Evolutionary conservation across 371 early-diverging fungal species (phyloP).

Genomic region (Mucor lusitanicus): DNA sequence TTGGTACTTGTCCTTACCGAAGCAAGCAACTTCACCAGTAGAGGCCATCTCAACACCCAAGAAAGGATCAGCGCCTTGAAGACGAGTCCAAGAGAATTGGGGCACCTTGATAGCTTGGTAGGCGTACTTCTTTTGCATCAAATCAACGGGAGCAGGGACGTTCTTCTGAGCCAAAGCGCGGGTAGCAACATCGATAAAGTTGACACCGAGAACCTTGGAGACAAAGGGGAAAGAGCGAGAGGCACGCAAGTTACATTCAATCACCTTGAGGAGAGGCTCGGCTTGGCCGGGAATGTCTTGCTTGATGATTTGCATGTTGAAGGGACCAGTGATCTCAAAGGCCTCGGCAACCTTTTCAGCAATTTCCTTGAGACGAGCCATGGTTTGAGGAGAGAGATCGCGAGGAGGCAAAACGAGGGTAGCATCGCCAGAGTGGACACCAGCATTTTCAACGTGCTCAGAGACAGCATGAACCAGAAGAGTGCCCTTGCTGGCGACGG

Average conservation of each 20-base stretch:
- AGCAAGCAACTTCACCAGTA: conserved; percentile 97
- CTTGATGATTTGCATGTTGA: conserved; percentile 94
- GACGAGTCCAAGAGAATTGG: conserved; percentile 92
- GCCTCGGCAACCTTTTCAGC: conserved; percentile 86
- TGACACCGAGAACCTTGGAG: conserved; percentile 87
- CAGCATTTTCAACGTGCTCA: conserved; percentile 95
- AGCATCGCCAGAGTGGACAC: conserved; percentile 97
- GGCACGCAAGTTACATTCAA: conserved; percentile 96
- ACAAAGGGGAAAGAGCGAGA: conserved; percentile 96
- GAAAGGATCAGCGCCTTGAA: conserved; percentile 93
- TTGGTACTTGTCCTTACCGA: conserved; percentile 86
- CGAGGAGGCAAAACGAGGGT: conserved; percentile 88
- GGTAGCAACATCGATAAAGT: conserved; percentile 91
- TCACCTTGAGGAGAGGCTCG: conserved; percentile 75
- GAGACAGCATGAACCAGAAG: conserved; percentile 86
- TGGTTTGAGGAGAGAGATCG: conserved; percentile 65
- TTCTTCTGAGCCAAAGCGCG: conserved; percentile 70
- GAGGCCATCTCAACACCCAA: conserved; percentile 98
- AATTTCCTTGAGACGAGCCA: conserved; percentile 71
- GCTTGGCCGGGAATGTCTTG: conserved; percentile 35
- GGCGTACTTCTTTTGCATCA: conserved; percentile 64
- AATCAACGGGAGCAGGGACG: conserved; percentile 64
- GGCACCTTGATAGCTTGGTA: conserved; percentile 92
- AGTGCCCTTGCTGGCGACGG: conserved; percentile 83
- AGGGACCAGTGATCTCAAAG: conserved; percentile 92